A percentile compares a stretch with the other conserved stretches of the same genome.
phyloP scores from a whole-genome alignment of 2,329 filamentous ascomycete species.

The Ampelomyces quisqualis region DNA sequence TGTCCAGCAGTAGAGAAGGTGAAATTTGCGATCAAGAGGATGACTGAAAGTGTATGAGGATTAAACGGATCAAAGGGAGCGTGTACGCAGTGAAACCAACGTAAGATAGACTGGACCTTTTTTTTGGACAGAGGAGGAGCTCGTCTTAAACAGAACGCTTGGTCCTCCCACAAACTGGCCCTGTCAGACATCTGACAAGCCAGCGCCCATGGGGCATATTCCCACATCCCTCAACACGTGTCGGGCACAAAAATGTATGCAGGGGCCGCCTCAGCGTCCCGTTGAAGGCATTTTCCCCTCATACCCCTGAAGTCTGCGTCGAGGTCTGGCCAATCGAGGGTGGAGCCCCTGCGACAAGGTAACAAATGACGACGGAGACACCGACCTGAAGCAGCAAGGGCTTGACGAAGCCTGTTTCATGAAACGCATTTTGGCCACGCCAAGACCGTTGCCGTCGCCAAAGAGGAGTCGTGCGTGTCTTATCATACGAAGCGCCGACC shows the following conservation, averaged over 20 bases:
- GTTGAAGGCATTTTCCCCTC: too few species aligned
- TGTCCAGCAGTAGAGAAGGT: conserved; percentile 35
- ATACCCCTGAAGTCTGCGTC: conserved; percentile 28
- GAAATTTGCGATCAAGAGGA: neutral
- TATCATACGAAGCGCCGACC: too few species aligned
- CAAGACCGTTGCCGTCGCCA: conserved; percentile 13
- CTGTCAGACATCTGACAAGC: conserved; percentile 12
- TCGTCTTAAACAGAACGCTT: conserved; percentile 21
- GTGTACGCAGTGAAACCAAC: conserved; percentile 1
- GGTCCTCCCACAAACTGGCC: conserved; percentile 19
- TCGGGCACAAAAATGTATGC: conserved; percentile 19
- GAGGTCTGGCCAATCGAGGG: conserved; percentile 27
- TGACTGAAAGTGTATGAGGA: neutral
- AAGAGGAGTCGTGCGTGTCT: conserved; percentile 2
- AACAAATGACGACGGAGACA: conserved; percentile 22
- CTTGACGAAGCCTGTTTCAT: conserved; percentile 25
- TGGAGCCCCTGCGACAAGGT: conserved; percentile 15
- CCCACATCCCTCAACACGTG: conserved; percentile 7
- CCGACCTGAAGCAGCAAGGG: conserved; percentile 22
- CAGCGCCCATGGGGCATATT: conserved; percentile 18
- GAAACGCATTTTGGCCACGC: conserved; percentile 22
- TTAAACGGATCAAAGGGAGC: neutral
- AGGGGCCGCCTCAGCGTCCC: conserved; percentile 17
- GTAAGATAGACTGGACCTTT: too few species aligned
- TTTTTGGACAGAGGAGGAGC: too few species aligned